Conservation (phyloP, 352 stramenopile genomes). For the Pythium sp. region DNA sequence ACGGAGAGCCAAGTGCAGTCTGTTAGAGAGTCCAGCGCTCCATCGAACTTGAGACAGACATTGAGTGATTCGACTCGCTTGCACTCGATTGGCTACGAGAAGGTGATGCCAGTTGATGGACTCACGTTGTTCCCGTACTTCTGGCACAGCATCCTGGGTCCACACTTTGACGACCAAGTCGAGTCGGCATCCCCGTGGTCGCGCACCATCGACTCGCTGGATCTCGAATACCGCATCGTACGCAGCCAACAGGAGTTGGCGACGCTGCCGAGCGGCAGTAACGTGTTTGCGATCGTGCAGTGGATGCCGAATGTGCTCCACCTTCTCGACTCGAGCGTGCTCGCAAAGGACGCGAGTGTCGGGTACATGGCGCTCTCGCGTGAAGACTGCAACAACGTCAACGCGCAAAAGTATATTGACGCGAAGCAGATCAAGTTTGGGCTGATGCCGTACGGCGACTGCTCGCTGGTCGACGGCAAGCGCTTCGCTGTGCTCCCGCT, state of each 20-base stretch:
- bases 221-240: constrained; percentile 41
- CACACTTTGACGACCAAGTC: constrained; percentile 38
- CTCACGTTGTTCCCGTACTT: constrained; percentile 59
- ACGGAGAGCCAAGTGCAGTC: constrained; percentile 28
- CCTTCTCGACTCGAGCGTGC: constrained; percentile 16
- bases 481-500: constrained; percentile 47
- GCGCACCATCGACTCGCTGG: constrained; percentile 23
- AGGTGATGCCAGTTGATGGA: constrained; percentile 37
- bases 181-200: constrained; percentile 20
- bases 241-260: constrained; percentile 34
- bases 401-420: constrained; percentile 22
- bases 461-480: constrained; percentile 47
- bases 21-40: not conserved
- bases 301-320: constrained; percentile 27
- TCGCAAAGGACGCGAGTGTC: constrained; percentile 27
- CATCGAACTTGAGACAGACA: not conserved
- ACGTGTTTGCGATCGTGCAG: constrained; percentile 39
- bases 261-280: constrained; percentile 29
- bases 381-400: constrained; percentile 60
- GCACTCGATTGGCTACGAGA: constrained; percentile 24
- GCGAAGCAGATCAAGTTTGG: constrained; percentile 45
- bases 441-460: constrained; percentile 61
- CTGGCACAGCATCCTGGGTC: constrained; percentile 54
- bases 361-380: constrained; percentile 44
- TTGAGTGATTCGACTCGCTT: not conserved